Conservation (phyloP, 257 asterid species). For the Cynanchum wilfordii region DNA sequence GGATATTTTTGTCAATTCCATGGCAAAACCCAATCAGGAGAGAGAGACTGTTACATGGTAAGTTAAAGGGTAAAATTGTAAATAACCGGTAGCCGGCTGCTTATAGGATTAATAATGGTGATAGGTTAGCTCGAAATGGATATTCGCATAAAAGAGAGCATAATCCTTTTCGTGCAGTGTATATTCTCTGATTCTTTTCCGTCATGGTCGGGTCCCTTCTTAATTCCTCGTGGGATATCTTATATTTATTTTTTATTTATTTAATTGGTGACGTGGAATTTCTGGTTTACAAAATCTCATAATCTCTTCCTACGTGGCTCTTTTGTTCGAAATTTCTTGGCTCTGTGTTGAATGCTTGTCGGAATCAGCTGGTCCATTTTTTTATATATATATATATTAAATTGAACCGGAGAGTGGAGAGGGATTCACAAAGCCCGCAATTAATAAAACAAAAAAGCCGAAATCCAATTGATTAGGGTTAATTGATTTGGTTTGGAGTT, state of each 20-base stretch:
- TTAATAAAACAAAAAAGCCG: background rate
- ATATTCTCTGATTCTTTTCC: slow-evolving; percentile 24
- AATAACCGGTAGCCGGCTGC: slow-evolving; percentile 11
- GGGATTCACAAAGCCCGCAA: background rate
- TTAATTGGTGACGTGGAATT: slow-evolving; percentile 17
- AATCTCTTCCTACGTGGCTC: background rate
- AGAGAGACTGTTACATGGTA: background rate
- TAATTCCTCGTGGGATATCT: slow-evolving; percentile 19
- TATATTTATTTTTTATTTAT: background rate
- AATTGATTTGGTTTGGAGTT: background rate
- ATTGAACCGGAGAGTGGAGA: background rate
- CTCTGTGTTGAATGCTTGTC: slow-evolving; percentile 12
- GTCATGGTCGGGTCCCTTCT: slow-evolving; percentile 8
- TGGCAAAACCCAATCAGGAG: too few species aligned
- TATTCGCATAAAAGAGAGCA: slow-evolving; percentile 33
- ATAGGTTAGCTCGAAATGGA: slow-evolving; percentile 1
- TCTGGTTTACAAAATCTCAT: background rate
- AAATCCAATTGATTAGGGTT: background rate
- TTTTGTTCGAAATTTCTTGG: background rate
- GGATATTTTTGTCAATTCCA: slow-evolving; percentile 11
- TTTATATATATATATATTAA: background rate
- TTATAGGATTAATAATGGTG: background rate
- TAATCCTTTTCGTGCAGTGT: slow-evolving; percentile 38
- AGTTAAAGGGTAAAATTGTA: slow-evolving; percentile 18
- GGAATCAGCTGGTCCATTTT: background rate